These are phyloP conservation scores for Solanum corneliomulleri DNA, from an alignment of 257 asterid genomes.

Conservation along the genomic window DNA sequence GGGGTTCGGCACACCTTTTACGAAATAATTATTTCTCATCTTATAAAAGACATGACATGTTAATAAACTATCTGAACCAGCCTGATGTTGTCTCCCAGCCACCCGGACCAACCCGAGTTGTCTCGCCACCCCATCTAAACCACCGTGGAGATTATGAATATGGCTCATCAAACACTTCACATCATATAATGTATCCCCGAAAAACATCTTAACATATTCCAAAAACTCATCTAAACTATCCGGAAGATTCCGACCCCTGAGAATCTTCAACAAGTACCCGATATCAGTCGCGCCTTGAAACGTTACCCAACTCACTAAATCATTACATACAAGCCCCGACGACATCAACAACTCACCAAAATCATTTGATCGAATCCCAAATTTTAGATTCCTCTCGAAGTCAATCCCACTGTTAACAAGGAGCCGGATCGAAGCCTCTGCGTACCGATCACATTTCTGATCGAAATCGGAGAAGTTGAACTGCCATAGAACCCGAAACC, in stretches of 20 bases:
- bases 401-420: not conserved
- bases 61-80: not conserved
- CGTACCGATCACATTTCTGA: not conserved
- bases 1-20: fast-evolving
- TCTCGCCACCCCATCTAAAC: not conserved
- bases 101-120: not conserved
- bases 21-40: not conserved
- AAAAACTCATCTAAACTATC: not conserved
- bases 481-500: not conserved
- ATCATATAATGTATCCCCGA: not conserved
- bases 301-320: not conserved
- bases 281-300: not conserved
- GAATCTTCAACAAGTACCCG: not conserved
- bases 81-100: not conserved
- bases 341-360: not conserved
- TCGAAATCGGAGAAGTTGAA: not conserved
- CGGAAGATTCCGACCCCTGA: not conserved
- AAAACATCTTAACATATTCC: not conserved
- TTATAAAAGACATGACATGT: not conserved
- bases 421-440: not conserved
- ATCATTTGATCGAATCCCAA: not conserved
- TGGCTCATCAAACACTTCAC: not conserved
- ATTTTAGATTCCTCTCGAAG: not conserved
- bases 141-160: not conserved
- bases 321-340: not conserved